Evolutionary conservation across 1,284 basidiomycete species (phyloP).

Genomic region (Irpex lacteus): DNA sequence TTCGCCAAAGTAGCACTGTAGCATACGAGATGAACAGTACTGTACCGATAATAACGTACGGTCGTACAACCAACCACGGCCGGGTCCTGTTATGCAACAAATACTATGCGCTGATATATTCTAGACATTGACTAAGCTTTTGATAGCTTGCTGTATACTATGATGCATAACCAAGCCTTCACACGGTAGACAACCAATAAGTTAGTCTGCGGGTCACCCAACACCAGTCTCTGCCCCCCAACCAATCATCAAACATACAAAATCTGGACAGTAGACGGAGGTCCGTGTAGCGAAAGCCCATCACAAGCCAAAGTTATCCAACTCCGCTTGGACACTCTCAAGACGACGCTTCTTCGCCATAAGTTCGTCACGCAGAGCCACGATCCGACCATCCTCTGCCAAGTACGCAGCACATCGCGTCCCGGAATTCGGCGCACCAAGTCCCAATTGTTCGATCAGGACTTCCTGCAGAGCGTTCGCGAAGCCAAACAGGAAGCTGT

Average conservation of each 20-base stretch:
- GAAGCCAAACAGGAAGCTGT: constrained; percentile 37
- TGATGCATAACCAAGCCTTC: background rate
- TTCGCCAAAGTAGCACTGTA: too few species aligned
- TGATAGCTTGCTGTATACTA: background rate
- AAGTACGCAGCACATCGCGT: constrained; percentile 38
- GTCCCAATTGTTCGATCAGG: constrained; percentile 37
- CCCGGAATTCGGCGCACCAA: constrained; percentile 34
- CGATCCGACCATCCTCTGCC: constrained; percentile 39
- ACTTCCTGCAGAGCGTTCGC: constrained; percentile 31
- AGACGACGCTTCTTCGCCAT: constrained; percentile 28
- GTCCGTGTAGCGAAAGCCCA: background rate
- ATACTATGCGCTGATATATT: too few species aligned
- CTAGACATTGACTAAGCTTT: too few species aligned
- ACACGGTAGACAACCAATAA: background rate
- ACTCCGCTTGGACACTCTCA: constrained; percentile 31
- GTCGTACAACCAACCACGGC: too few species aligned
- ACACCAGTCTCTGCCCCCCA: background rate
- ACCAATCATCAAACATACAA: too few species aligned
- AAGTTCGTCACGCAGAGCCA: constrained; percentile 35
- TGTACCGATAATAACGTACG: too few species aligned
- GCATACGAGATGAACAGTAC: too few species aligned
- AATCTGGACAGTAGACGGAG: too few species aligned
- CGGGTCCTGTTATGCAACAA: too few species aligned
- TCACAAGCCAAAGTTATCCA: constrained; percentile 27
- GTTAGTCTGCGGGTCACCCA: background rate